These are phyloP conservation scores for Setaria viridis DNA, from an alignment of 202 grass and related monocot genomes.

Conservation along the genomic window DNA sequence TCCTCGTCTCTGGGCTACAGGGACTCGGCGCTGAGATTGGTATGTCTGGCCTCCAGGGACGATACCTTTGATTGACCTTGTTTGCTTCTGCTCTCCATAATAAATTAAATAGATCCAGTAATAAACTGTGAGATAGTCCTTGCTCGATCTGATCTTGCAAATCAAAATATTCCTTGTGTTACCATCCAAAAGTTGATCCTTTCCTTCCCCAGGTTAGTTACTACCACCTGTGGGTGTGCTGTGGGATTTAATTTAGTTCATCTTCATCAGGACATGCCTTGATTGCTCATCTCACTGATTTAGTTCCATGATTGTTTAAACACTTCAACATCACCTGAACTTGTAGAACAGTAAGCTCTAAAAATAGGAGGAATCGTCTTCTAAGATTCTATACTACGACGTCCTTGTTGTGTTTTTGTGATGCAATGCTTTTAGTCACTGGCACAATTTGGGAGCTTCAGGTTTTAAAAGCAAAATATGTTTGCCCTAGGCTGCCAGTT, in stretches of 20 bases:
- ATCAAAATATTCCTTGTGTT: not conserved
- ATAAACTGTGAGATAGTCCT: not conserved
- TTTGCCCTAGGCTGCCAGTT: not conserved
- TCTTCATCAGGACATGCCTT: not conserved
- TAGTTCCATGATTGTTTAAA: not conserved
- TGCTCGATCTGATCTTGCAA: not conserved
- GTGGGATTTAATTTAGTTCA: not conserved
- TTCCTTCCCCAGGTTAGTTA: not conserved
- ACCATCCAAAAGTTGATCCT: not conserved
- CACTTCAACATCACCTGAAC: not conserved
- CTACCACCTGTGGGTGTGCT: not conserved
- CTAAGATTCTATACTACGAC: not conserved
- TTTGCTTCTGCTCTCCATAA: not conserved
- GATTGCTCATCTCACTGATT: not conserved
- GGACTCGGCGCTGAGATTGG: conserved; percentile 87
- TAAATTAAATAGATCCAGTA: not conserved
- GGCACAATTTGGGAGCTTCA: not conserved
- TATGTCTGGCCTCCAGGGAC: not conserved
- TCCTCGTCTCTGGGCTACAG: conserved; percentile 84
- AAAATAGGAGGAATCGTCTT: not conserved
- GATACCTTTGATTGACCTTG: not conserved
- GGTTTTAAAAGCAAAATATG: not conserved
- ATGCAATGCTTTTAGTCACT: not conserved
- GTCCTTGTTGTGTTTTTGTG: not conserved
- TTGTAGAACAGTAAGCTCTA: not conserved